Conservation (phyloP, 2,329 filamentous ascomycete species). For the Neofusicoccum parvum region DNA sequence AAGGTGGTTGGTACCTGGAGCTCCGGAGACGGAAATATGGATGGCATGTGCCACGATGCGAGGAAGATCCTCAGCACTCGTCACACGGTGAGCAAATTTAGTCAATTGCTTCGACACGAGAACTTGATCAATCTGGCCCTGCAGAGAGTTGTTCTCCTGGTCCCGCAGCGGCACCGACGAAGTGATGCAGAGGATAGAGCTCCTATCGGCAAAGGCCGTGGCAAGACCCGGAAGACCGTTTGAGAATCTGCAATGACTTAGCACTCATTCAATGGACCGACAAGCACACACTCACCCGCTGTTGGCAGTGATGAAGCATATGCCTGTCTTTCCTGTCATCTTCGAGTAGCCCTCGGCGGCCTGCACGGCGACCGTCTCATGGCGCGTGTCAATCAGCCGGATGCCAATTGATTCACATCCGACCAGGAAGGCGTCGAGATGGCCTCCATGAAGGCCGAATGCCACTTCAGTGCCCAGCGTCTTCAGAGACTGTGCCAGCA, state of each 20-base stretch:
- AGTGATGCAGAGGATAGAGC: slow-evolving; percentile 49
- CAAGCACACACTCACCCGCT: slow-evolving; percentile 42
- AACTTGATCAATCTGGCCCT: slow-evolving; percentile 52
- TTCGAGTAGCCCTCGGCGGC: slow-evolving; percentile 52
- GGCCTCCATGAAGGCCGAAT: slow-evolving; percentile 52
- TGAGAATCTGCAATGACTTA: slow-evolving; percentile 39
- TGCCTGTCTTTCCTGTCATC: slow-evolving; percentile 46
- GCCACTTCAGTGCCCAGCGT: slow-evolving; percentile 47
- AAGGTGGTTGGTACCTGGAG: slow-evolving; percentile 29
- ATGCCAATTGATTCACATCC: slow-evolving; percentile 46
- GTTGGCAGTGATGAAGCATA: slow-evolving; percentile 53
- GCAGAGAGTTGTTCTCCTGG: slow-evolving; percentile 50
- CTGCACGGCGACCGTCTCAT: slow-evolving; percentile 52
- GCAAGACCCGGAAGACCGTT: slow-evolving; percentile 51
- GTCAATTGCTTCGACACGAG: slow-evolving; percentile 47
- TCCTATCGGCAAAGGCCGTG: slow-evolving; percentile 49
- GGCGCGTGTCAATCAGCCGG: slow-evolving; percentile 48
- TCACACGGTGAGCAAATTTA: slow-evolving; percentile 50
- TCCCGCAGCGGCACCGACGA: slow-evolving; percentile 48
- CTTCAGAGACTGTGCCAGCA: slow-evolving; percentile 48
- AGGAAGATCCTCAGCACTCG: slow-evolving; percentile 48
- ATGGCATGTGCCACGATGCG: slow-evolving; percentile 48
- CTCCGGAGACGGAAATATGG: slow-evolving; percentile 42
- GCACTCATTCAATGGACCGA: not conserved
- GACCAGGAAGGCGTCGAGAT: slow-evolving; percentile 52